phyloP scores from a whole-genome alignment of 2,329 filamentous ascomycete species.

The Apiospora marii region DNA sequence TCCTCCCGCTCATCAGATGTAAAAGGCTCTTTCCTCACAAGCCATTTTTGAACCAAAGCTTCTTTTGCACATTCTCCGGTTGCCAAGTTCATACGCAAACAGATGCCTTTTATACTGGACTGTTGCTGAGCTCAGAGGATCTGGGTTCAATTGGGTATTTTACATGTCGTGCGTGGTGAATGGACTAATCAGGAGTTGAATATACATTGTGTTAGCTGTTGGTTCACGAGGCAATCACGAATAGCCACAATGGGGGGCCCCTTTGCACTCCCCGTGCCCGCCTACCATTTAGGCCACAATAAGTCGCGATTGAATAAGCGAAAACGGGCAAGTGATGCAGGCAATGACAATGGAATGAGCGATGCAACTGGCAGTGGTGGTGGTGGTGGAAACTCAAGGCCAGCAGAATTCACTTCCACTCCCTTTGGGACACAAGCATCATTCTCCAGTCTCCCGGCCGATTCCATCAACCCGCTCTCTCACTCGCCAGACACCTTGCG shows the following conservation, averaged over 20 bases:
- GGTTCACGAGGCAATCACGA: not conserved
- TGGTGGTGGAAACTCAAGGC: not conserved
- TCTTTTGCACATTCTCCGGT: not conserved
- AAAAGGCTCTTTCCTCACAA: constrained; percentile 6
- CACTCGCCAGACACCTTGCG: constrained; percentile 59
- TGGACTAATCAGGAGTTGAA: not conserved
- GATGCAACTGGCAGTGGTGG: constrained; percentile 12
- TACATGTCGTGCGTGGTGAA: not conserved
- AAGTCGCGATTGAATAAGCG: constrained; percentile 42
- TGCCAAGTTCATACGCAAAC: not conserved
- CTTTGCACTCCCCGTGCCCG: constrained; percentile 41
- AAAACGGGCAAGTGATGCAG: constrained; percentile 38
- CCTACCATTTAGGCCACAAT: constrained; percentile 38
- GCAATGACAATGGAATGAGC: not conserved
- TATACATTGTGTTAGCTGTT: not conserved
- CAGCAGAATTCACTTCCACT: not conserved
- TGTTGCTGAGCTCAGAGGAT: not conserved
- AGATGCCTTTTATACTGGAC: not conserved
- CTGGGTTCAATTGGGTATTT: not conserved
- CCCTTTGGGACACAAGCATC: constrained; percentile 32
- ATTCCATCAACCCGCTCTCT: constrained; percentile 62
- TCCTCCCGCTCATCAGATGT: constrained; percentile 28
- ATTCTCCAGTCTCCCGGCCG: constrained; percentile 38
- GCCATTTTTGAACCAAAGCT: not conserved
- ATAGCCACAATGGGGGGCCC: constrained; percentile 36